Evolutionary conservation across 1,284 basidiomycete genomes (phyloP), one percentile per base, ranked within the genome.

Genomic region (Ceratobasidium sp.): DNA sequence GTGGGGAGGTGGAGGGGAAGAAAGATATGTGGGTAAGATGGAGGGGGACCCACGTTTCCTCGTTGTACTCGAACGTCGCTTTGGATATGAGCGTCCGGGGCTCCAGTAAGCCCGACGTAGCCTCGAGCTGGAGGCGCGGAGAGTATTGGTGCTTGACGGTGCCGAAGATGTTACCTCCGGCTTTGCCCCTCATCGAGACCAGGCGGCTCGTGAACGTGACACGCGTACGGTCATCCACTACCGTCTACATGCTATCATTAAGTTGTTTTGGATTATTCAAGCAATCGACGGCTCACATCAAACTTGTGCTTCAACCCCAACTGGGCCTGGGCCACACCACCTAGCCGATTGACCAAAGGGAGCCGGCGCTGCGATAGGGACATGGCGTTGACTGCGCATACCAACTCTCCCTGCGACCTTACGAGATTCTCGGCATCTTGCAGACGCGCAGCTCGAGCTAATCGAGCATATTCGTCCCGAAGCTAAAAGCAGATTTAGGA

Each of bases 61-160:
- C 47, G 45, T 74, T 42, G 35, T 64, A 33, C 33, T 74, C 71
- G 28, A 64, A 74, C 20, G 71, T 63, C 1, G 71, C 71, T 64
- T 74, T 74, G 13, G 71, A 53, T 4, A 54, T 60, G 5, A 74
- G 28, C 23, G 71, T 64, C n/a, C 71, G 71, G 31, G 71, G 71
- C 33, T 39, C 49, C 11, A 74, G 71, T 6, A 74, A 23, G 10
- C 71, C 60, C 77, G 71, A 63, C 80, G 85, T 76, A 80, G 87
- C 90, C 82, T 88, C 85, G 37, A 88, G 83, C 54, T 83, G 81
- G 68, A 92, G 82, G 47, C 87, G 85, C 15, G 89, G 89, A 28
- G 88, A 89, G 81, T 89, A 88, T 77, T 91, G 91, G 80, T 92
- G 89, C 76, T 88, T 88, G 65, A 93, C 79, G 4, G 90, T 90